Conservation (phyloP, 805 yeast genomes). For the Lachancea dasiensis region DNA sequence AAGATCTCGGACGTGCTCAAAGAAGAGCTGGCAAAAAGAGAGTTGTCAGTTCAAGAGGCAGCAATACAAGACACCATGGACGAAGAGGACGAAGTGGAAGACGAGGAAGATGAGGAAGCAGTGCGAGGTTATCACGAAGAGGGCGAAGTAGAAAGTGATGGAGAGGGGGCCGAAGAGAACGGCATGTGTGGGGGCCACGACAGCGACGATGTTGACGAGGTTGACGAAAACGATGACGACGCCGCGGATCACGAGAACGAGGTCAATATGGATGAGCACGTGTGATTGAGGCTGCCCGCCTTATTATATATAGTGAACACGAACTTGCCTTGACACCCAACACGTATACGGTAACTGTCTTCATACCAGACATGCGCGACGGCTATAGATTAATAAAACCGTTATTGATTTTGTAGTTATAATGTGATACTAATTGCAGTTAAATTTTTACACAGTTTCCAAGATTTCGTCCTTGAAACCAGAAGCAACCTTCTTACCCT, state of each 20-base stretch:
- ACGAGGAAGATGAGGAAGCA: slow-evolving; percentile 10
- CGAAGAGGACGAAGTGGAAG: slow-evolving; percentile 10
- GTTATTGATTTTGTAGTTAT: slow-evolving; percentile 6
- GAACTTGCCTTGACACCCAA: too few species aligned
- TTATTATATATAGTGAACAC: too few species aligned
- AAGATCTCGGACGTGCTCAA: slow-evolving; percentile 23
- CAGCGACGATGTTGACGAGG: background rate
- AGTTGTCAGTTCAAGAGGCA: slow-evolving; percentile 8
- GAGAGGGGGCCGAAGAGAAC: slow-evolving; percentile 8
- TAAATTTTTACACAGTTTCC: slow-evolving; percentile 78
- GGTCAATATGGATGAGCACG: too few species aligned
- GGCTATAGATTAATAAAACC: background rate
- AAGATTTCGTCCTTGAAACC: slow-evolving; percentile 99
- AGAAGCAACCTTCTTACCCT: slow-evolving; percentile 91
- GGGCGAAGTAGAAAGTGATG: slow-evolving; percentile 3
- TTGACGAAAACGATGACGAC: background rate
- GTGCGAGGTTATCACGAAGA: too few species aligned
- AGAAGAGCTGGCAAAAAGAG: slow-evolving; percentile 23
- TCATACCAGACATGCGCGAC: too few species aligned
- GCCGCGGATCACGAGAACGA: background rate
- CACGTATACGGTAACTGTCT: too few species aligned
- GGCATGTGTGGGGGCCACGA: background rate
- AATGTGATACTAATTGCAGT: slow-evolving; percentile 5
- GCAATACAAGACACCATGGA: slow-evolving; percentile 8
- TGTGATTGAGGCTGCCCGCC: too few species aligned